Conservation (phyloP, 208 protist species). For the Leishmania arabica region DNA sequence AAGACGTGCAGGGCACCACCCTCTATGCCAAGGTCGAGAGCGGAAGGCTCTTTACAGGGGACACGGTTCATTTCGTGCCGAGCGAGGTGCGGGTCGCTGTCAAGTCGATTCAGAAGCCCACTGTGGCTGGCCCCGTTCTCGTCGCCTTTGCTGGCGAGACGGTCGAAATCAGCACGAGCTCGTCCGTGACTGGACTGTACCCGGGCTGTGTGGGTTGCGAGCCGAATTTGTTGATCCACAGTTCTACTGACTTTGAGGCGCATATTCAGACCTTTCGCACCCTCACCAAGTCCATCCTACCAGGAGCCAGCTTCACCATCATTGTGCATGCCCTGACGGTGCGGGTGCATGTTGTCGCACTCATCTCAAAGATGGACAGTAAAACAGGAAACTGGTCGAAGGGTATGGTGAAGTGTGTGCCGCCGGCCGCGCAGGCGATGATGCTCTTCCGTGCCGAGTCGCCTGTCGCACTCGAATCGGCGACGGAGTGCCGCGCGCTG, state of each 20-base stretch:
- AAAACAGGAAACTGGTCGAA: constrained; percentile 71
- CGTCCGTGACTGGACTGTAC: constrained; percentile 54
- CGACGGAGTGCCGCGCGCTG: constrained; percentile 70
- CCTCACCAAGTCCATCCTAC: constrained; percentile 67
- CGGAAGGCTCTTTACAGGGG: constrained; percentile 53
- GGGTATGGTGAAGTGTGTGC: constrained; percentile 89
- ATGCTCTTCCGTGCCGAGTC: constrained; percentile 59
- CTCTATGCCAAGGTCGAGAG: constrained; percentile 84
- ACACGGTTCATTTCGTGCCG: constrained; percentile 60
- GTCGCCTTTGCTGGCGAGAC: constrained; percentile 81
- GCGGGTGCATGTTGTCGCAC: constrained; percentile 60
- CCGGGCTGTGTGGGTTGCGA: constrained; percentile 73
- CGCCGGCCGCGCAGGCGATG: constrained; percentile 64
- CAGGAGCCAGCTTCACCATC: constrained; percentile 71
- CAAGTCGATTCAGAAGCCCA: constrained; percentile 64
- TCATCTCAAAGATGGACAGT: constrained; percentile 73
- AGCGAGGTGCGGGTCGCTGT: constrained; percentile 55
- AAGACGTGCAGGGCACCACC: constrained; percentile 61
- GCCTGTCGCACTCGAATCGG: constrained; percentile 68
- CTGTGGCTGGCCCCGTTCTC: constrained; percentile 46
- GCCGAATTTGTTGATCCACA: constrained; percentile 22
- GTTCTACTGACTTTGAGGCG: constrained; percentile 76
- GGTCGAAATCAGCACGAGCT: constrained; percentile 64
- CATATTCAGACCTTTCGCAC: constrained; percentile 79
- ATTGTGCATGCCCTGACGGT: constrained; percentile 72